Evolutionary conservation across 1,139 yeast genomes (phyloP).

Genomic region (Candida sanyaensis): DNA sequence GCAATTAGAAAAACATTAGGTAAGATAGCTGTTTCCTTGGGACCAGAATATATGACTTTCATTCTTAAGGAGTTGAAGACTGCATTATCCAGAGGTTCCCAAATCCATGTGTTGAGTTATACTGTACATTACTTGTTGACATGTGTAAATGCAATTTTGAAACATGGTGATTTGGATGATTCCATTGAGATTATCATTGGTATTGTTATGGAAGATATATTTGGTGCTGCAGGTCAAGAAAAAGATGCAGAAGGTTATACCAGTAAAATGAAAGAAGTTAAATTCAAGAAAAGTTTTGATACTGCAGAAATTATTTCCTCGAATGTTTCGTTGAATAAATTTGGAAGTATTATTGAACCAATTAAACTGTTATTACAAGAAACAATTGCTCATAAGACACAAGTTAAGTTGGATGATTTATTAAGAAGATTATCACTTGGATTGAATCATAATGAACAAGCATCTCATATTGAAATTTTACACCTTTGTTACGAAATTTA

Average conservation of each 20-base stretch:
- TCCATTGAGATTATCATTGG: slow-evolving; percentile 62
- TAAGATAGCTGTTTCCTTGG: slow-evolving; percentile 62
- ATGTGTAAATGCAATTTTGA: slow-evolving; percentile 46
- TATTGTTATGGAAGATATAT: slow-evolving; percentile 86
- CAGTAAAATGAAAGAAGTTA: slow-evolving; percentile 87
- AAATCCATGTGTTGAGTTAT: slow-evolving; percentile 88
- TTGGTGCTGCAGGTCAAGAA: slow-evolving; percentile 92
- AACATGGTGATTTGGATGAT: slow-evolving; percentile 77
- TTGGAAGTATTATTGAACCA: slow-evolving; percentile 69
- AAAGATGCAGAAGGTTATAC: slow-evolving; percentile 93
- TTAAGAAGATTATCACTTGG: slow-evolving; percentile 78
- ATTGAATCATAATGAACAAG: slow-evolving; percentile 66
- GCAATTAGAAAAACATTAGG: slow-evolving; percentile 78
- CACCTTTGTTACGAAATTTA: slow-evolving; percentile 75
- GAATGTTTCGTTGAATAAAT: slow-evolving; percentile 60
- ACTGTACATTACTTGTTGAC: slow-evolving; percentile 76
- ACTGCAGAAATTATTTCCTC: slow-evolving; percentile 78
- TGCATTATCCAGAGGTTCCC: slow-evolving; percentile 88
- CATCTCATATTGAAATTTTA: slow-evolving; percentile 60
- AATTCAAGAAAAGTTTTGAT: slow-evolving; percentile 84
- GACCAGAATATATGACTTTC: slow-evolving; percentile 72
- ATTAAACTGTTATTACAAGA: slow-evolving; percentile 66
- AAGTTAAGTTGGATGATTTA: slow-evolving; percentile 77
- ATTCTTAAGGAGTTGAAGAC: slow-evolving; percentile 75
- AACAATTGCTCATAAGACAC: slow-evolving; percentile 65